Base-by-base conservation (phyloP, 2,329 filamentous ascomycete genomes). In the Clathrospora elynae region DNA sequence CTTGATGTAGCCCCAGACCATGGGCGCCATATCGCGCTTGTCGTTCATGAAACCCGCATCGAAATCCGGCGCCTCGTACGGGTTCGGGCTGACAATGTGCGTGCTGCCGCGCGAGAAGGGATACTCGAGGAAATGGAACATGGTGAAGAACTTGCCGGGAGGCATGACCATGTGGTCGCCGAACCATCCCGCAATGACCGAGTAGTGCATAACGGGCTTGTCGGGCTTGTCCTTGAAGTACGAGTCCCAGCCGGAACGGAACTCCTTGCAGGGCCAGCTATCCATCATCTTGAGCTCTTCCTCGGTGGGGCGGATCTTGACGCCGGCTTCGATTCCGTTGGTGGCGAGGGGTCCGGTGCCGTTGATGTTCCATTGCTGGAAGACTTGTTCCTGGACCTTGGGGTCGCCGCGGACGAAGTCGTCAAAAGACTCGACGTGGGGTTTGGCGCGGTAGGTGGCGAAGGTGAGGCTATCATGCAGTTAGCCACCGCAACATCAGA, bases 181-280 rank as follows among this genome's bases (percentile, higher is more conserved):
- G 45, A 75, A 76, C 71, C 71, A 75, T 11, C 68, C 64, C 6
- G 85, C 75, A 61, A 91, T 90, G 41, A 90, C 81, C 5, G 64
- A 86, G 72, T 91, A 91, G 65, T 91, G 88, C 87, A 91, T 91
- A 29, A 91, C 87, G 0, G 87, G 88, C 77, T 91, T 91, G 71
- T 91, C 87, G 1, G 86, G 86, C 75, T 90, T 90, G 65, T 91
- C 72, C 75, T 89, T 87, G 71, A 91, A 92, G 73, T 92, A 91
- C 39, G 80, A 84, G 58, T 91, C 83, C 86, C 87, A 92, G 2
- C 87, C 86, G 5, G 80, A 78, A 31, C 78, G 79, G 75, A 92
- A 92, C 38, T 89, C 83, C 8, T 82, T 82, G 33, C 82, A 88
- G 0, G 87, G 87, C 86, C 87, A 89, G 5, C 68, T 78, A 64